Evolutionary conservation across 1,284 basidiomycete genomes (phyloP).

Genomic region (Cutaneotrichosporon dermatis): DNA sequence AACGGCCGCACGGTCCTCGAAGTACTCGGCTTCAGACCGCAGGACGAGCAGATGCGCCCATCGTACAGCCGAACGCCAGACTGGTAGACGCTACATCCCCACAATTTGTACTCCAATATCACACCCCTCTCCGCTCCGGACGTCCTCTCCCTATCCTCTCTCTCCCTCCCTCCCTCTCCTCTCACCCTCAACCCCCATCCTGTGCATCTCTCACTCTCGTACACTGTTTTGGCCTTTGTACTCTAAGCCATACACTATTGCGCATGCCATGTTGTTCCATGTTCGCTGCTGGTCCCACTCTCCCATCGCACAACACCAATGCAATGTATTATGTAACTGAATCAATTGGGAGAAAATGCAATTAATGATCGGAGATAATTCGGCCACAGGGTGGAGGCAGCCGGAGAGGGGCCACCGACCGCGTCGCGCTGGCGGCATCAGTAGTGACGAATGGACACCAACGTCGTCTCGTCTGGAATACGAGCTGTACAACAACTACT

Average conservation of each 20-base stretch:
- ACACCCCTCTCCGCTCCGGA: background rate
- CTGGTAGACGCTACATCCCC: slow-evolving; percentile 9
- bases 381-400: background rate
- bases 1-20: slow-evolving; percentile 84
- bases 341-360: no score
- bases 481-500: no score
- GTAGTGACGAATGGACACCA: background rate
- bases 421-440: slow-evolving; percentile 3
- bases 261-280: slow-evolving; percentile 2
- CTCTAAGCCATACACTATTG: background rate
- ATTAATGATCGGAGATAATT: no score
- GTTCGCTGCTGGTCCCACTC: background rate
- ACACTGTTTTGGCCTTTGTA: background rate
- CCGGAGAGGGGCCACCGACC: background rate
- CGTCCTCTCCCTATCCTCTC: background rate
- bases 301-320: no score
- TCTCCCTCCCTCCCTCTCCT: background rate
- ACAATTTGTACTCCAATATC: background rate
- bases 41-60: slow-evolving; percentile 22
- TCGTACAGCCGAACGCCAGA: slow-evolving; percentile 11
- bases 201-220: background rate
- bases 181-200: no score
- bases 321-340: no score
- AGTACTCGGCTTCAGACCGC: slow-evolving; percentile 53
- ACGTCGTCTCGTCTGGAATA: background rate